Evolutionary conservation across 805 yeast genomes (phyloP), one percentile per base, ranked within the genome.

Genomic region (Isabelozyma gotoi): DNA sequence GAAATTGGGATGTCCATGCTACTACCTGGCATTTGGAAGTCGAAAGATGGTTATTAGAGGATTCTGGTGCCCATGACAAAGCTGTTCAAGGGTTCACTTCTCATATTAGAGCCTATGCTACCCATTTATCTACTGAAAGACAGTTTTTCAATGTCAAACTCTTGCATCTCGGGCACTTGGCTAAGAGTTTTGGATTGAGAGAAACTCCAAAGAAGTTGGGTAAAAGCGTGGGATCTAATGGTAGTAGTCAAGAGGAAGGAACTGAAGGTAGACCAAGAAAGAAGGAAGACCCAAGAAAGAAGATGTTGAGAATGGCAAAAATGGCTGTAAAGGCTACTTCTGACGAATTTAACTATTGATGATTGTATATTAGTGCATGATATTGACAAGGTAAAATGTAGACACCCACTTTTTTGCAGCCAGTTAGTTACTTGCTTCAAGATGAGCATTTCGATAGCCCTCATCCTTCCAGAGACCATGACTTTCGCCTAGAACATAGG

Each of bases 21-120:
- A 95, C 99, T 0, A 88, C 97, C 2, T 92, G 95, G 92, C 99
- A 94, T 60, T 72, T 94, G 52, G 82, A 85, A 43, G 78, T 90
- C 10, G 99, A 94, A 69, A 74, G 97, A 60, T 85, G 96, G 85
- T 71, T 92, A 14, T 66, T 94, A 39, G 94, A 81, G 50, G 88
- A 87, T 54, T 62, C 75, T 1, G 58, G 65, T 1, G 78, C 81
- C 5, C 82, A 81, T 39, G 81, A 78, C 12, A 59, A 76, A 33
- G 97, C 99, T 1, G 78, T 80, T 4, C 80, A 83, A 56, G 98
- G 88, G 3, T 94, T 88, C 59, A 80, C 85, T 12, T 84, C 96
- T 47, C 98, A 92, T 60, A 74, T 94, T 34, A 79, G 98, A 57
- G 99, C 99, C 0, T 94, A 94, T 60, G 88, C 99, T 5, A 94